These are phyloP conservation scores for Juglanconis sp. DNA, from an alignment of 2,329 filamentous ascomycete genomes.

Conservation along the genomic window DNA sequence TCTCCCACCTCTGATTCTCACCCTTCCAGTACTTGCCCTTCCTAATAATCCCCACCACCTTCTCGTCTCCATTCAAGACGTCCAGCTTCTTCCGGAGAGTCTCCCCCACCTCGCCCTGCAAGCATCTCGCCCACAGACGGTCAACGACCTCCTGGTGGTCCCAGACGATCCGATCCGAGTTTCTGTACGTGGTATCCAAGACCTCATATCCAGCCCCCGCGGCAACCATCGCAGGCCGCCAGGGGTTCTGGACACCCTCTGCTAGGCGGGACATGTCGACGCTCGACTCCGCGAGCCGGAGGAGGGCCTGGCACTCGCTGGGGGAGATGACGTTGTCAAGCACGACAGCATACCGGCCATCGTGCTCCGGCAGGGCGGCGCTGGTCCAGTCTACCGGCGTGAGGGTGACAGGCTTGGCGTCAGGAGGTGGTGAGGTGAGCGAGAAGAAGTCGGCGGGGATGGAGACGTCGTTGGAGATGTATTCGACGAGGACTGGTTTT, in stretches of 20 bases:
- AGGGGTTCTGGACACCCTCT: conserved; percentile 35
- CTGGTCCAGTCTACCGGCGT: conserved; percentile 51
- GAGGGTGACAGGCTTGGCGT: conserved; percentile 42
- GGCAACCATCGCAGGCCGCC: conserved; percentile 69
- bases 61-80: conserved; percentile 28
- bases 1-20: conserved; percentile 34
- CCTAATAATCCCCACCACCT: conserved; percentile 28
- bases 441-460: conserved; percentile 47
- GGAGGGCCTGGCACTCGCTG: conserved; percentile 59
- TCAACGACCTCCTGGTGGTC: conserved; percentile 61
- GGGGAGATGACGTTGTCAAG: conserved; percentile 61
- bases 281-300: conserved; percentile 48
- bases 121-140: conserved; percentile 60
- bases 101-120: conserved; percentile 39
- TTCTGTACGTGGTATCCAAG: conserved; percentile 55
- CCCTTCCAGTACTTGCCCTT: conserved; percentile 9
- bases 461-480: conserved; percentile 33
- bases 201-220: conserved; percentile 59
- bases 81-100: conserved; percentile 39
- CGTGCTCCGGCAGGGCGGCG: conserved; percentile 50
- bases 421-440: conserved; percentile 32
- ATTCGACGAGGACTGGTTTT: conserved; percentile 14
- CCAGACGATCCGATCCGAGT: conserved; percentile 76
- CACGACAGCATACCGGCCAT: conserved; percentile 54
- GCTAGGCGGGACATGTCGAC: conserved; percentile 40